Evolutionary conservation across 805 yeast genomes (phyloP), one percentile per base, ranked within the genome.

Genomic region (Kurtzmaniella fragi): DNA sequence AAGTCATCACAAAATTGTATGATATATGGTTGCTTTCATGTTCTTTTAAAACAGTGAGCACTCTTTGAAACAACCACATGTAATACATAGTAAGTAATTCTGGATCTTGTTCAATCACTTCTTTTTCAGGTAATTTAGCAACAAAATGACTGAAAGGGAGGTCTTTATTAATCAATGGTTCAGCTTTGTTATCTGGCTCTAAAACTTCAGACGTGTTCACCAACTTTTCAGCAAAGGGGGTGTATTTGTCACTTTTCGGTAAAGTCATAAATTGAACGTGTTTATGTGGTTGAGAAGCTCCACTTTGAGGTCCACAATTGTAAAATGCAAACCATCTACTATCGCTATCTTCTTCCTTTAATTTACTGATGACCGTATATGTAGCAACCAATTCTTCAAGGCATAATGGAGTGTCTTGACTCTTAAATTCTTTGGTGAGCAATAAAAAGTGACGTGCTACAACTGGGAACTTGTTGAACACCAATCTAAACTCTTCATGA

Each of bases 261-360:
- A 85, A 65, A 32, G 78, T 70, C 73, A 91, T 67, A 61, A 90
- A 80, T 62, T 93, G 99, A 45, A 93, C 61, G 62, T 91, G 99
- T 56, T 86, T 88, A 64, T 91, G 99, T 35, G 85, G 82, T 53
- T 89, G 93, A 0, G 96, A 88, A n/a, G 96, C 95, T 1, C 98
- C 99, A 45, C 95, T 79, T 49, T 78, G 73, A 14, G 80, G 78
- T 6, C 99, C 99, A 54, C 87, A 80, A 60, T 91, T 91, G 72
- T 78, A 91, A 60, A 91, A 91, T 0, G 89, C 89, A 56, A 90
- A 70, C 71, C 85, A 82, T 41, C 75, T 70, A 16, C 56, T 62
- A 2, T 54, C 37, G 45, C 44, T 58, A 40, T 61, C 59, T 4
- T 43, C 48, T 9, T 50, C 42, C 50, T 78, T 77, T 37, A 84